A percentile compares a stretch with the other conserved stretches of the same genome.
Evolutionary conservation across 768 basidiomycete species (phyloP).

Genomic region (Mycena indigotica): DNA sequence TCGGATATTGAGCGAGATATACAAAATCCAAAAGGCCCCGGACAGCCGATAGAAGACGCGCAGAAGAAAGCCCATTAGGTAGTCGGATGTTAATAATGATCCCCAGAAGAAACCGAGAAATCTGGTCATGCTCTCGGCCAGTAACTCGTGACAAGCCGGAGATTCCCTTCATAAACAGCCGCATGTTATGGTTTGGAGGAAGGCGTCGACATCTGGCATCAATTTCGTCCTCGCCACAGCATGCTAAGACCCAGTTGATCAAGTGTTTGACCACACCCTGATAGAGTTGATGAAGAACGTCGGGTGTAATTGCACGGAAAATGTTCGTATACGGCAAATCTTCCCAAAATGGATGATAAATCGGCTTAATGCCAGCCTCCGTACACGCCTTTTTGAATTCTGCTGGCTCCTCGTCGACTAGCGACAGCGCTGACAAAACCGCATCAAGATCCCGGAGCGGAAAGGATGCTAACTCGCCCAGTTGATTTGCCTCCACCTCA

Average conservation of each 20-base stretch:
- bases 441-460: background rate
- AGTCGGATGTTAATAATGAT: conserved; percentile 2
- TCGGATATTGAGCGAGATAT: conserved; percentile 1
- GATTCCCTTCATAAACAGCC: conserved; percentile 22
- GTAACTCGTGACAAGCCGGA: background rate
- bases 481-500: background rate
- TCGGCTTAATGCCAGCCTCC: conserved; percentile 11
- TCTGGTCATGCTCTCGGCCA: background rate
- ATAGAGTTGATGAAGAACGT: conserved; percentile 29
- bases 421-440: background rate
- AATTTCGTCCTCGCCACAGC: conserved; percentile 25
- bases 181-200: conserved; percentile 31
- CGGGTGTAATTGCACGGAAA: conserved; percentile 30
- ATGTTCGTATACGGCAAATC: conserved; percentile 32
- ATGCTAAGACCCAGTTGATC: conserved; percentile 25
- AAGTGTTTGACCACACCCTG: conserved; percentile 35
- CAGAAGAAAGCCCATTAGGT: background rate
- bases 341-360: conserved; percentile 24
- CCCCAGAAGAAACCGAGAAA: background rate
- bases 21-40: conserved; percentile 1
- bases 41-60: background rate
- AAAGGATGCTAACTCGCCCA: background rate
- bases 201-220: conserved; percentile 29
- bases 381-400: conserved; percentile 6
- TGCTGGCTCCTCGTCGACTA: background rate